Percentiles rank a stretch among this genome's conserved stretches.
Conservation (phyloP, 1,284 basidiomycete genomes). For the Erythrobasidium hasegawianum region DNA sequence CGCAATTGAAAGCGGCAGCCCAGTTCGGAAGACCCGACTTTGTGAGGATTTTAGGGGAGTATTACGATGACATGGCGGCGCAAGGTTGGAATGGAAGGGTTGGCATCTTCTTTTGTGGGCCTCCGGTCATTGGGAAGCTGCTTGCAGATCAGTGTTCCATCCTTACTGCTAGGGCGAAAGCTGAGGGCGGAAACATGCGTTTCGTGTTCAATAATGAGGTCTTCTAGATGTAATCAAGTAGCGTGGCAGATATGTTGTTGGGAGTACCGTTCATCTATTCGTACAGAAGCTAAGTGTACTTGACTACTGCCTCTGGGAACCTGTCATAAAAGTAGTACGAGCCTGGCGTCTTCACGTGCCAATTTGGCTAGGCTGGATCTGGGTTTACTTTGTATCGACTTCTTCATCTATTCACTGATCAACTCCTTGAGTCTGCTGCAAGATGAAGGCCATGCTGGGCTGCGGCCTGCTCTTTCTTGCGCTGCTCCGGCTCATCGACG, state of each 20-base stretch:
- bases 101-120: constrained; percentile 27
- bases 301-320: no score
- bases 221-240: neutral
- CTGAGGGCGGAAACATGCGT: constrained; percentile 22
- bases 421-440: neutral
- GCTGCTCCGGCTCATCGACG: neutral
- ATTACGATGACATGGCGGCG: constrained; percentile 25
- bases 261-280: no score
- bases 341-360: no score
- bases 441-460: neutral
- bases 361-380: no score
- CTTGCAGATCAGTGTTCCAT: constrained; percentile 25
- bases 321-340: no score
- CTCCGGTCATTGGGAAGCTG: constrained; percentile 25
- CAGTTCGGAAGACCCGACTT: constrained; percentile 30
- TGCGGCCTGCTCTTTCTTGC: neutral
- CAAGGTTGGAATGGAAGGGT: constrained; percentile 29
- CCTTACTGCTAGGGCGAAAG: constrained; percentile 15
- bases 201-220: constrained; percentile 31
- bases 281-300: no score
- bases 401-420: no score
- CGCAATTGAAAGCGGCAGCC: constrained; percentile 3
- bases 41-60: constrained; percentile 14
- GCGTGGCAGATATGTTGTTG: no score
- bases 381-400: no score